Conservation (phyloP, 495 filamentous ascomycete genomes). For the Tuber indicum region DNA sequence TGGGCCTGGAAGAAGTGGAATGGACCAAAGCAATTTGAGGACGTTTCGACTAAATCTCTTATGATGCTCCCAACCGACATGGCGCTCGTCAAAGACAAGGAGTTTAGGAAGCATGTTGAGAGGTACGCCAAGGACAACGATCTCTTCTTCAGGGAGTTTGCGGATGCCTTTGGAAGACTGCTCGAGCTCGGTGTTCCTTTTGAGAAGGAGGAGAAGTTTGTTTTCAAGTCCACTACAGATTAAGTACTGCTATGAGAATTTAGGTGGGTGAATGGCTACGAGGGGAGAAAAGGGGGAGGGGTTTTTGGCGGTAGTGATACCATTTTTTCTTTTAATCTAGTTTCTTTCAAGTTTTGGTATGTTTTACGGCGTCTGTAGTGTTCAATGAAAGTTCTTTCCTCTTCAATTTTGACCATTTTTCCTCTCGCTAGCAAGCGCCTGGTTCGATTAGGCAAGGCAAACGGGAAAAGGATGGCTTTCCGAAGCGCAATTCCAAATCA, state of each 20-base stretch:
- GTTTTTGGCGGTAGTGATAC: not conserved
- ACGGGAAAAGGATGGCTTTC: not conserved
- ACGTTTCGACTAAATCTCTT: slow-evolving; percentile 72
- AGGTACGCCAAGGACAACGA: slow-evolving; percentile 89
- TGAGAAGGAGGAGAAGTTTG: slow-evolving; percentile 58
- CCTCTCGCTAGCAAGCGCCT: not conserved
- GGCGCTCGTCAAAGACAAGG: slow-evolving; percentile 80
- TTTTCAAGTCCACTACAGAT: slow-evolving; percentile 64
- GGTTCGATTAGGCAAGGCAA: not conserved
- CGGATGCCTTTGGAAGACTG: slow-evolving; percentile 67
- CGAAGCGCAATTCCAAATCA: not conserved
- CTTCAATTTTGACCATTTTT: not conserved
- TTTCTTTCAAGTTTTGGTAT: not conserved
- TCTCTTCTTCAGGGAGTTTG: slow-evolving; percentile 89
- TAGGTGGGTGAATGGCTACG: not conserved
- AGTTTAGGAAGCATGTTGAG: slow-evolving; percentile 75
- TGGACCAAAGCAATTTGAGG: slow-evolving; percentile 61
- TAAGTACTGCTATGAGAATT: slow-evolving; percentile 13
- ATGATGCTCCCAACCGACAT: slow-evolving; percentile 98
- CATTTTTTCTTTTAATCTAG: not conserved
- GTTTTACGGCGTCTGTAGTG: not conserved
- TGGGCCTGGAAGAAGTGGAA: slow-evolving; percentile 93
- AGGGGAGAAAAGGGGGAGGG: not conserved
- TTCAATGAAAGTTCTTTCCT: not conserved
- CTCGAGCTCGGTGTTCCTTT: slow-evolving; percentile 97